Base-by-base conservation (phyloP, 2,329 filamentous ascomycete genomes). In the Hypomyces perniciosus region DNA sequence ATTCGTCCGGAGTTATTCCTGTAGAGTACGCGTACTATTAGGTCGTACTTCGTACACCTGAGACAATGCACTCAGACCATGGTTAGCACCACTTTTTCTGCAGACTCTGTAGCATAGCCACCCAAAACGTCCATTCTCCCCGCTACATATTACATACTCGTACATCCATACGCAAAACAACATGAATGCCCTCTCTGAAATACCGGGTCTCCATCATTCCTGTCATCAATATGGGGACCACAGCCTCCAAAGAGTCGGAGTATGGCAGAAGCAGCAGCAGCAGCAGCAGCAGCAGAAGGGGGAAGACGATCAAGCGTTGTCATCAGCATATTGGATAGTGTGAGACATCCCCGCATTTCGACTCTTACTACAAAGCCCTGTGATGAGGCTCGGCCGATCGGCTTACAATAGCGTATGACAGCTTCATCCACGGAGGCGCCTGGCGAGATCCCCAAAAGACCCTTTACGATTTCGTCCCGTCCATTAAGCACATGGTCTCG, bases 381-480 rank as follows among this genome's bases (percentile, higher is more conserved):
- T 29, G n/a, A 31, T 29, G n/a, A n/a, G 44, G 5, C 20, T 27
- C 9, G 5, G 34, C 31, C 28, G 20, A 12, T 31, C 20, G 30
- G 35, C 40, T 35, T 50, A 26, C 39, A 40, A 53, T 61, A 39
- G 57, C 53, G 44, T 37, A 35, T n/a, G 46, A 40, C 51, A 72
- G 73, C 53, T 83, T 74, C 64, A 74, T 85, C 60, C 81, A 85
- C 61, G 81, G 81, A 56, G 81, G 81, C 55, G 81, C 75, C 54
- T 85, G 81, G 81, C 73, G 80, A 52, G 82, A 85, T 63, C 80
- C 81, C 39, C 66, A 66, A 48, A 70, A 75, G 49, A 70, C 70
- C 39, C 69, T 74, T 29, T 60, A 71, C 46, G 71, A 71, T 50
- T 79, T 80, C 57, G 54, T 63, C 28, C 67, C 75, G 4, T 69